Percentiles rank a stretch among this genome's conserved stretches.
phyloP scores from a whole-genome alignment of 306 rosid genomes.

The Cercis canadensis region DNA sequence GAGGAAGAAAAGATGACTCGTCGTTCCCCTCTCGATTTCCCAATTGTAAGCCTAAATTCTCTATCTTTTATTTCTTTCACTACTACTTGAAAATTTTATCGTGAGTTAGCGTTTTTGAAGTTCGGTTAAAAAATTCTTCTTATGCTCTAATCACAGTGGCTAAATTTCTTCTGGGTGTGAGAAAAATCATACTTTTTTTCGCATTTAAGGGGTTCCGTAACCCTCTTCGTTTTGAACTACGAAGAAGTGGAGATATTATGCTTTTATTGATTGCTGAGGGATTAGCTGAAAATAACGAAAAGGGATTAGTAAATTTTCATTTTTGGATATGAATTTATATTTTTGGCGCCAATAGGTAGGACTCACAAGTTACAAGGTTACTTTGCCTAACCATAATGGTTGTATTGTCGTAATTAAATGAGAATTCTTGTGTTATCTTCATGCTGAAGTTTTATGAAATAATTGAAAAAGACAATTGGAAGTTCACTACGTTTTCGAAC shows the following conservation, averaged over 20 bases:
- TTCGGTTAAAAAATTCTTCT: not conserved
- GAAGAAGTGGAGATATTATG: not conserved
- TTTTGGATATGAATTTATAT: not conserved
- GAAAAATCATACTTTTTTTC: not conserved
- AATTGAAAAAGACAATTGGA: no score
- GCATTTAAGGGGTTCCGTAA: not conserved
- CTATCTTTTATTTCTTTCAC: not conserved
- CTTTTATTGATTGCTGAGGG: not conserved
- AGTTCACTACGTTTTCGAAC: no score
- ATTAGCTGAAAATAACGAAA: not conserved
- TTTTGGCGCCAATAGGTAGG: no score
- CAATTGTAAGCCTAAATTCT: constrained; percentile 50
- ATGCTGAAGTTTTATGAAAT: no score
- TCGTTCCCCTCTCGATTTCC: constrained; percentile 88
- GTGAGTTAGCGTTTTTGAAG: not conserved
- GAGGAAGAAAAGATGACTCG: constrained; percentile 83
- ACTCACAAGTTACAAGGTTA: no score
- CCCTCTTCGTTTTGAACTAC: not conserved
- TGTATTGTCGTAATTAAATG: not conserved
- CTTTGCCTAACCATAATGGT: not conserved
- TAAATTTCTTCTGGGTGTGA: not conserved
- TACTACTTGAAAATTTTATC: not conserved
- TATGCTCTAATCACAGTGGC: not conserved
- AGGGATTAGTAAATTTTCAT: not conserved
- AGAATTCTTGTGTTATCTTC: no score